Percentiles rank a stretch among this genome's conserved stretches.
Conservation (phyloP, 495 filamentous ascomycete species). For the Hypoxylon fuscum region DNA sequence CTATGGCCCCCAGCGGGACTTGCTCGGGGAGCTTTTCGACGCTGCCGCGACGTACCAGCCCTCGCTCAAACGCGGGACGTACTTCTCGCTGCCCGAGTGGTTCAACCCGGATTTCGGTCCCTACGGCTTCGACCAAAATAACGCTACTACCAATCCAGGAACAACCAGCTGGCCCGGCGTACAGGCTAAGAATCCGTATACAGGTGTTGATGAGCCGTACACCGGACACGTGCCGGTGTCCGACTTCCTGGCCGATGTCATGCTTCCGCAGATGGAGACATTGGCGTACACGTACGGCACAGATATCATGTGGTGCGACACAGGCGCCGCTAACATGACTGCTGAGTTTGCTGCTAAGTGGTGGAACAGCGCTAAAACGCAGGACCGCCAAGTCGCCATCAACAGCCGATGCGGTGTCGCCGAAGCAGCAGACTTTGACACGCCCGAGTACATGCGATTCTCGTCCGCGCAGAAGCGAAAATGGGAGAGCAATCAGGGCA, state of each 20-base stretch:
- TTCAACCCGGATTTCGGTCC: constrained; percentile 61
- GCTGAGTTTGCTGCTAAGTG: constrained; percentile 57
- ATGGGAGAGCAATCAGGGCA: constrained; percentile 64
- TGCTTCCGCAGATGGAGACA: constrained; percentile 61
- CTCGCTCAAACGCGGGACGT: constrained; percentile 57
- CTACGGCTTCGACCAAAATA: constrained; percentile 48
- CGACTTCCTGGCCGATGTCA: constrained; percentile 60
- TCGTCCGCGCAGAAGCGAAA: constrained; percentile 59
- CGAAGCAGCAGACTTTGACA: constrained; percentile 58
- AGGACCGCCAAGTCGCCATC: constrained; percentile 58
- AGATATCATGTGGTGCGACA: constrained; percentile 69
- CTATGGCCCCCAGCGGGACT: constrained; percentile 55
- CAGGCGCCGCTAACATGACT: constrained; percentile 60
- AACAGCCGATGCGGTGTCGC: constrained; percentile 63
- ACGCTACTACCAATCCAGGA: neutral
- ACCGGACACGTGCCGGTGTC: constrained; percentile 54
- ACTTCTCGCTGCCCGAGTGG: constrained; percentile 67
- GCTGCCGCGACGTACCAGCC: constrained; percentile 61
- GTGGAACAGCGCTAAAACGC: constrained; percentile 52
- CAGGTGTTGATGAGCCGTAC: constrained; percentile 56
- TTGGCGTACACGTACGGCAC: constrained; percentile 56
- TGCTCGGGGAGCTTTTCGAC: constrained; percentile 60
- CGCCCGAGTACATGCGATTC: constrained; percentile 61
- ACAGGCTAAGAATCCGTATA: constrained; percentile 60
- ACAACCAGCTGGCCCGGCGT: constrained; percentile 45